phyloP scores from a whole-genome alignment of 2,329 filamentous ascomycete genomes.

The Tolypocladium endophyticum region DNA sequence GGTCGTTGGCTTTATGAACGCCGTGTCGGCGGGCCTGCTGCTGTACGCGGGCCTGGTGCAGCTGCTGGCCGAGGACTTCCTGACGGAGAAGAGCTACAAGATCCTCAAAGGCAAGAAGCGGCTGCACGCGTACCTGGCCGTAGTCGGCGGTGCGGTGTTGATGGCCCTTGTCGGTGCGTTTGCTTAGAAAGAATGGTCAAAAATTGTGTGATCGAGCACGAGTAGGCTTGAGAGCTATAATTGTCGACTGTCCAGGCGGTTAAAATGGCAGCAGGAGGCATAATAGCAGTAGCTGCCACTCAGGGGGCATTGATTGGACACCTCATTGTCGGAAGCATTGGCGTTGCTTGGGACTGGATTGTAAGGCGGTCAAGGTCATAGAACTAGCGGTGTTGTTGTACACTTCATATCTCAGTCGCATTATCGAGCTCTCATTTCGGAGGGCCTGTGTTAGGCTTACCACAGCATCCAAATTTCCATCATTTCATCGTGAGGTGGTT shows the following conservation, averaged over 20 bases:
- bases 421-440: neutral
- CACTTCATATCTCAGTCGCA: no score
- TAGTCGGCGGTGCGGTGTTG: slow-evolving; percentile 51
- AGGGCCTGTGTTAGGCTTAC: neutral
- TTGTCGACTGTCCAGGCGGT: neutral
- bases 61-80: slow-evolving; percentile 74
- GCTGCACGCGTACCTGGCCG: slow-evolving; percentile 51
- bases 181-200: slow-evolving; percentile 34
- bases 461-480: neutral
- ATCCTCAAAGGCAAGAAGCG: slow-evolving; percentile 51
- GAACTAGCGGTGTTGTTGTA: neutral
- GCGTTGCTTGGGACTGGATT: neutral
- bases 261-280: neutral
- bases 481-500: neutral
- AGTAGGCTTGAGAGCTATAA: neutral
- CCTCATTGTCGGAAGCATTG: neutral
- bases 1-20: slow-evolving; percentile 82
- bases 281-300: neutral
- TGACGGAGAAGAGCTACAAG: slow-evolving; percentile 65
- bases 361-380: neutral
- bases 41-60: slow-evolving; percentile 79
- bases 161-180: slow-evolving; percentile 68
- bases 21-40: slow-evolving; percentile 68
- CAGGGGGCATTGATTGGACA: neutral
- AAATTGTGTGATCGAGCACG: neutral